Base-by-base conservation (phyloP, 163 green algal genomes). In the Scenedesmus sp. region DNA sequence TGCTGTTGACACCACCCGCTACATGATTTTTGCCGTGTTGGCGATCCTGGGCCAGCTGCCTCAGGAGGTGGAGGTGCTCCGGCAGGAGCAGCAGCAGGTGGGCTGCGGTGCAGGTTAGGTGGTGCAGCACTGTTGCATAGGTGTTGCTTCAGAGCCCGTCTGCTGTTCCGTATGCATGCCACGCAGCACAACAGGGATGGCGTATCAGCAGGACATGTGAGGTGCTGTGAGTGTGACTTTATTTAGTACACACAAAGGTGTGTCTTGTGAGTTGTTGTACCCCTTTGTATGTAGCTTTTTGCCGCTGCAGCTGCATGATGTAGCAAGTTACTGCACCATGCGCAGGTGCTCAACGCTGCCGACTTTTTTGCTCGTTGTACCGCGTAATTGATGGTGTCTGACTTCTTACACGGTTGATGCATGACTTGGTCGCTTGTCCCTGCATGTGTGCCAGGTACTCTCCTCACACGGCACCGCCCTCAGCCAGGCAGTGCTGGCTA, bases 21-120 rank as follows among this genome's bases (percentile, higher is more conserved):
- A 90, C 49, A 61, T 89, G 51, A 85, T 94, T 0, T 93, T 92
- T 40, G 81, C 83, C 40, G 59, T 46, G 18, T 76, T 85, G 85
- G 44, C 85, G 1, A 59, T 93, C 30, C 43, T 94, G 80, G 80
- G 53, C 2, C 59, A 84, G 81, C 20, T 65, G 51, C 85, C 89
- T 12, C 40, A 73, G 1, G 73, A 86, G 46, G 86, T 86, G 33
- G 44, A 86, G 72, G 49, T 78, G 85, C 61, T 92, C 33, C 61
- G 53, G 83, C n/a, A 92, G 76, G 92, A 94, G 88, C 92, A 94
- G 89, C 49, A 90, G 80, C 81, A 94, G 89, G 92, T 93, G 88
- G n/a, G 76, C 18, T 26, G 56, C 9, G 82, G 7, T 35, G 44
- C 37, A 42, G 42, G 81, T 12, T 30, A 18, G 80, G 42, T 7